Conservation (phyloP, 2,329 filamentous ascomycete genomes). For the Balansia obtecta region DNA sequence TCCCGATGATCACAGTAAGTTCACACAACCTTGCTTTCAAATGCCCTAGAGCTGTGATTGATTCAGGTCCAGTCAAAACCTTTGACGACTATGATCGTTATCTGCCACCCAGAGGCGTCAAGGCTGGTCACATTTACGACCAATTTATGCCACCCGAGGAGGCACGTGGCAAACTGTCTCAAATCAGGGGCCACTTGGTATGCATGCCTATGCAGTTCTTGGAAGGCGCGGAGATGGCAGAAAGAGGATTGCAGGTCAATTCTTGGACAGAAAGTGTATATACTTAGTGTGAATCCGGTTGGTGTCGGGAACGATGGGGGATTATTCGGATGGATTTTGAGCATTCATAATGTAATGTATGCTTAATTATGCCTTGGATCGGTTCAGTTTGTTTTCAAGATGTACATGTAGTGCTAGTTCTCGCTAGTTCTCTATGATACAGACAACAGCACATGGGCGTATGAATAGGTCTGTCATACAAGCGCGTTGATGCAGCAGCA, state of each 20-base stretch:
- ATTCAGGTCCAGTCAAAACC: conserved; percentile 48
- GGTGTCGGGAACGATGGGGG: neutral
- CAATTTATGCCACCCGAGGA: conserved; percentile 61
- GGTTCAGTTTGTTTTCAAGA: too few relatives aligned
- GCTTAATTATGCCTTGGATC: too few relatives aligned
- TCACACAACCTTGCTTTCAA: neutral
- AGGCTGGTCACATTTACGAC: conserved; percentile 79
- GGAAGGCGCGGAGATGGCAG: conserved; percentile 75
- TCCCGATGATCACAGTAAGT: conserved; percentile 68
- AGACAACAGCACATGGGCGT: too few relatives aligned
- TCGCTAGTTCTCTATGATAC: too few relatives aligned
- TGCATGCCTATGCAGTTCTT: conserved; percentile 93
- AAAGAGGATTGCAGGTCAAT: conserved; percentile 78
- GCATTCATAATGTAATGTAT: neutral
- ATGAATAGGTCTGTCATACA: too few relatives aligned
- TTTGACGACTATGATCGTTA: conserved; percentile 86
- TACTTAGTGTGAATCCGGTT: conserved; percentile 31
- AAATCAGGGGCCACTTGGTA: conserved; percentile 78
- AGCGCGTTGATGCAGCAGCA: too few relatives aligned
- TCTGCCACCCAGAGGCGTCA: conserved; percentile 54
- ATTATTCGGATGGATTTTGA: neutral
- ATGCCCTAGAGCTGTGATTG: neutral
- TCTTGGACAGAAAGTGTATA: conserved; percentile 78
- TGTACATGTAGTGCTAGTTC: too few relatives aligned
- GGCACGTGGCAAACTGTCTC: conserved; percentile 61